phyloP scores from a whole-genome alignment of 352 stramenopile genomes.

The Globisporangium yorkense region DNA sequence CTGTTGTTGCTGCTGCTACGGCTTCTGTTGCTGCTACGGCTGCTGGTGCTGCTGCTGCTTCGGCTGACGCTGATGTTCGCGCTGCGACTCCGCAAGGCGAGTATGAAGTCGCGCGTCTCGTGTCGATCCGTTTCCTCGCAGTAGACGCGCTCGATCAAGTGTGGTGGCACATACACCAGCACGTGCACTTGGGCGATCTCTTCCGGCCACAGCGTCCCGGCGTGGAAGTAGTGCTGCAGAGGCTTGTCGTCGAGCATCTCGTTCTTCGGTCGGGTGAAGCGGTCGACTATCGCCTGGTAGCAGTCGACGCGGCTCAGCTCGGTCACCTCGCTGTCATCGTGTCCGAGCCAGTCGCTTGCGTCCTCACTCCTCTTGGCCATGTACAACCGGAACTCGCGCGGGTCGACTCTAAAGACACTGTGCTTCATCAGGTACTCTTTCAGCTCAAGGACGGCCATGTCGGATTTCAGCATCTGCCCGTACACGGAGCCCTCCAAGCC shows the following conservation, averaged over 20 bases:
- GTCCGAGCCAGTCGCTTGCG: background rate
- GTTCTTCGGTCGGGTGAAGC: background rate
- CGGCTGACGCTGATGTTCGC: no score
- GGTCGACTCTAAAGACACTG: no score
- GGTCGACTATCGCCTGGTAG: background rate
- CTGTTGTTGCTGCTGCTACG: background rate
- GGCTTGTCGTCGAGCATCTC: background rate
- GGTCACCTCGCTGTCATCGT: background rate
- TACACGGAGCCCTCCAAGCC: no score
- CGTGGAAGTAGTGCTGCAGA: background rate
- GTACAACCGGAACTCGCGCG: background rate
- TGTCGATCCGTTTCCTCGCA: background rate
- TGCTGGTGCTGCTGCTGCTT: no score
- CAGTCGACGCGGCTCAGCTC: background rate
- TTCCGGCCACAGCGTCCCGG: background rate
- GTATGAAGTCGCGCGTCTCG: background rate
- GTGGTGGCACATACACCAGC: background rate
- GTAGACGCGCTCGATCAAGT: background rate
- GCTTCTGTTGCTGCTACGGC: no score
- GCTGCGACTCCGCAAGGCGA: background rate
- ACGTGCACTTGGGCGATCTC: background rate
- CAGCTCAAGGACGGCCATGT: no score
- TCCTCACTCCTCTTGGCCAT: background rate
- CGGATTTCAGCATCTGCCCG: no score
- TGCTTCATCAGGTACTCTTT: no score